Conservation (phyloP, 1,284 basidiomycete species). For the Austropuccinia psidii region DNA sequence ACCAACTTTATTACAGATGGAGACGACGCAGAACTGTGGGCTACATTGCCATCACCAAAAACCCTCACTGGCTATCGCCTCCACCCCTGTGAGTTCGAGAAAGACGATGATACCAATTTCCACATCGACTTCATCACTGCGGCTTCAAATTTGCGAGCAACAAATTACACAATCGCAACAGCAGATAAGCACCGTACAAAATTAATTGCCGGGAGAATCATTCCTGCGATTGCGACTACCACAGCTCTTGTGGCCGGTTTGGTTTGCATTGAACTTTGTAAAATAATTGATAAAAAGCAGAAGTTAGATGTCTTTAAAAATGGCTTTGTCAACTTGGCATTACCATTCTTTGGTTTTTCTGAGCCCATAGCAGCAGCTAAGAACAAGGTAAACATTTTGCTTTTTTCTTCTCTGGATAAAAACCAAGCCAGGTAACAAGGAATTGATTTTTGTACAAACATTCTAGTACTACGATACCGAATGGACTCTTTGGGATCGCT, state of each 20-base stretch:
- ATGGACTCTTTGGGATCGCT: conserved; percentile 98
- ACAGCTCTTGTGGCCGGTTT: conserved; percentile 90
- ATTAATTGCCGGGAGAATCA: conserved; percentile 99
- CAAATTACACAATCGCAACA: conserved; percentile 83
- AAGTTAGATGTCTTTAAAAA: conserved; percentile 96
- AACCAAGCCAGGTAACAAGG: not conserved
- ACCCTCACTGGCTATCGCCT: conserved; percentile 90
- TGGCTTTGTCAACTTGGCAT: conserved; percentile 91
- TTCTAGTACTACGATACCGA: conserved; percentile 67
- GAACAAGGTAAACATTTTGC: conserved; percentile 53
- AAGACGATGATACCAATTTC: conserved; percentile 96
- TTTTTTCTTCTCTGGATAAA: not conserved
- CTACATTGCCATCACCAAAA: conserved; percentile 72
- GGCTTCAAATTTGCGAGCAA: conserved; percentile 90
- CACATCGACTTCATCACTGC: conserved; percentile 99
- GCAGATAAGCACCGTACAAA: conserved; percentile 94
- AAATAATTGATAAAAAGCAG: conserved; percentile 92
- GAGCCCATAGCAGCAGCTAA: conserved; percentile 92
- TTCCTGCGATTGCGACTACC: conserved; percentile 97
- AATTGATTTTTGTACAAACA: conserved; percentile 25
- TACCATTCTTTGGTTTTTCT: conserved; percentile 99
- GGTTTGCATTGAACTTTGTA: conserved; percentile 95
- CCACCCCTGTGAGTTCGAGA: conserved; percentile 94
- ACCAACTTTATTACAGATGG: conserved; percentile 42
- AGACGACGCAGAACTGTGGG: conserved; percentile 57